Percentiles rank a stretch among this genome's conserved stretches.
phyloP scores from a whole-genome alignment of 1,284 basidiomycete genomes.

The Ceratobasidium papillatum region DNA sequence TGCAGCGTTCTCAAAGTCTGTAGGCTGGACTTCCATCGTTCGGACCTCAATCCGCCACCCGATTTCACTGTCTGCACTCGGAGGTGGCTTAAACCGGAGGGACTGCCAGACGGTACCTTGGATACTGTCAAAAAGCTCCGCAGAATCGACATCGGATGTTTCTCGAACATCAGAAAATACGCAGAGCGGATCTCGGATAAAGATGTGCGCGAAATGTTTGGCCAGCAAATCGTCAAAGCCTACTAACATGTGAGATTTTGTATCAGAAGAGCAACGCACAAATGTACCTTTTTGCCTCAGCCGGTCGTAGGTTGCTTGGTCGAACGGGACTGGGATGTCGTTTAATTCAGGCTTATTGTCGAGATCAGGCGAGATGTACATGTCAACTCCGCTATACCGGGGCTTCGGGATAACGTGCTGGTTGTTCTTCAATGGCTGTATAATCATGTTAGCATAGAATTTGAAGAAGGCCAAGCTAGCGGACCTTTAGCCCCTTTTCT shows the following conservation, averaged over 20 bases:
- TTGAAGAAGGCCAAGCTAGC: constrained; percentile 31
- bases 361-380: constrained; percentile 86
- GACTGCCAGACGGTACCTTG: constrained; percentile 99
- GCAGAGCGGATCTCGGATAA: constrained; percentile 97
- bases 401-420: constrained; percentile 90
- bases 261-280: constrained; percentile 3
- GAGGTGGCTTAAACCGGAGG: constrained; percentile 95
- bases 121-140: constrained; percentile 9
- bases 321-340: constrained; percentile 84
- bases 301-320: constrained; percentile 76
- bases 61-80: constrained; percentile 79
- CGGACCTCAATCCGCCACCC: constrained; percentile 99
- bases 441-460: neutral
- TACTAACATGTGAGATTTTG: constrained; percentile 49
- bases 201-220: constrained; percentile 93
- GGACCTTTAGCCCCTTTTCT: constrained; percentile 86
- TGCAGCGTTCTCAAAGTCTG: constrained; percentile 99
- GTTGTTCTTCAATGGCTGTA: constrained; percentile 77
- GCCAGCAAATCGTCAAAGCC: constrained; percentile 90
- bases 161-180: constrained; percentile 93
- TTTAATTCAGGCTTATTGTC: constrained; percentile 92
- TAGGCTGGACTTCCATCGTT: constrained; percentile 98
- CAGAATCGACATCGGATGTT: constrained; percentile 76
- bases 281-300: constrained; percentile 74
- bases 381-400: constrained; percentile 93